Base-by-base conservation (phyloP, 371 early-diverging fungal species). In the Dinochytrium kinnereticum region DNA sequence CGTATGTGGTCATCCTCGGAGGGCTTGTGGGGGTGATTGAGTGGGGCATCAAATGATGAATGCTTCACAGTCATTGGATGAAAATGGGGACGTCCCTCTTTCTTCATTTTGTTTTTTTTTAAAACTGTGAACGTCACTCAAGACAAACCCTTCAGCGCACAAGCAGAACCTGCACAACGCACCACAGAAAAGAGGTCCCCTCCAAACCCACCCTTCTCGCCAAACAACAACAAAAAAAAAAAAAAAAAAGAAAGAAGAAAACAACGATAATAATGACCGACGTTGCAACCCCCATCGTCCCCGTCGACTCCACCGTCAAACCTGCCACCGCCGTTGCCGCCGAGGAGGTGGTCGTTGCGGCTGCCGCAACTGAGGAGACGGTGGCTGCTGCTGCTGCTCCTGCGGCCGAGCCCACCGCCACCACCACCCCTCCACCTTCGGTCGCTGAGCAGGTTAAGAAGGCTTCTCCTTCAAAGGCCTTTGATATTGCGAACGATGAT, bases 1-100 rank as follows among this genome's bases (percentile, higher is more conserved):
- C 81, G 13, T 39, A 81, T 26, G 82, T 82, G 26, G 80, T 86
- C 39, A 37, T 81, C 24, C 38, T 76, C 5, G 85, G 87, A 1
- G 87, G 84, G 0, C 73, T 71, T 1, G 81, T 86, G 76, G 87
- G 87, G 0, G 44, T 19, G 7, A 19, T 44, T 44, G 44, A 44
- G 19, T 44, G 44, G 44, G 44, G 13, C 19, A 19, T 44, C n/a
- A n/a, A n/a, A n/a, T n/a, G n/a, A n/a, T n/a, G n/a, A n/a, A n/a
- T n/a, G n/a, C n/a, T n/a, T n/a, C n/a, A n/a, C n/a, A n/a, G n/a
- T n/a, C n/a, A n/a, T n/a, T n/a, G n/a, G n/a, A n/a, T n/a, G n/a
- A n/a, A n/a, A n/a, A n/a, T n/a, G n/a, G n/a, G n/a, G n/a, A n/a
- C n/a, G n/a, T n/a, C n/a, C n/a, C n/a, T n/a, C n/a, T n/a, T n/a